Conservation (phyloP, 140 eudicot species). For the Oenanthe javanica region DNA sequence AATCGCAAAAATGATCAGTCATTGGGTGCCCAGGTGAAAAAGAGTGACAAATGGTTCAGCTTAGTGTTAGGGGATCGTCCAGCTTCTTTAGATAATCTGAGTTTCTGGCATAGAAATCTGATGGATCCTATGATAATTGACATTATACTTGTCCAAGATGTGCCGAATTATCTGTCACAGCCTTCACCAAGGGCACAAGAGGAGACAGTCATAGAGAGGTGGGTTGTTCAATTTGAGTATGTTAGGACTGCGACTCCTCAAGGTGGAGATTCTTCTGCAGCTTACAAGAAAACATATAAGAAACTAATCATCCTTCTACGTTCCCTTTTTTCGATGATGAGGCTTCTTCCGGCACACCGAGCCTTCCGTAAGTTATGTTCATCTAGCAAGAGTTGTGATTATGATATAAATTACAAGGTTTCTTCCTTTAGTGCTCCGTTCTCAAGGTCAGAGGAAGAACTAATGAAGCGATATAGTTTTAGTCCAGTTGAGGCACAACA, state of each 20-base stretch:
- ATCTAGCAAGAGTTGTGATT: slow-evolving; percentile 41
- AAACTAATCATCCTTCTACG: slow-evolving; percentile 78
- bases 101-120: slow-evolving; percentile 64
- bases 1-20: slow-evolving; percentile 22
- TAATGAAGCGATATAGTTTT: slow-evolving; percentile 67
- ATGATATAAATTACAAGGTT: slow-evolving; percentile 69
- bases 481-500: slow-evolving; percentile 74
- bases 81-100: slow-evolving; percentile 58
- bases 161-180: slow-evolving; percentile 19
- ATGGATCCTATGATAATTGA: slow-evolving; percentile 95
- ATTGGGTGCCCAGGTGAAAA: slow-evolving; percentile 26
- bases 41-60: slow-evolving; percentile 88
- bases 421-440: slow-evolving; percentile 74
- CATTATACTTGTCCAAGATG: slow-evolving; percentile 63
- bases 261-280: slow-evolving; percentile 30
- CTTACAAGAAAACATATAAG: slow-evolving; percentile 72
- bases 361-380: slow-evolving; percentile 55
- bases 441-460: slow-evolving; percentile 59
- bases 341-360: slow-evolving; percentile 83
- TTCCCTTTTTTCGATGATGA: slow-evolving; percentile 65
- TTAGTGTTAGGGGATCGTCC: slow-evolving; percentile 79
- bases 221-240: slow-evolving; percentile 75
- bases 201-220: slow-evolving; percentile 87
- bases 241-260: slow-evolving; percentile 26
- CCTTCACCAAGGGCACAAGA: slow-evolving; percentile 27